Evolutionary conservation across 805 yeast genomes (phyloP).

Genomic region (Starmerella potacharoeniae): DNA sequence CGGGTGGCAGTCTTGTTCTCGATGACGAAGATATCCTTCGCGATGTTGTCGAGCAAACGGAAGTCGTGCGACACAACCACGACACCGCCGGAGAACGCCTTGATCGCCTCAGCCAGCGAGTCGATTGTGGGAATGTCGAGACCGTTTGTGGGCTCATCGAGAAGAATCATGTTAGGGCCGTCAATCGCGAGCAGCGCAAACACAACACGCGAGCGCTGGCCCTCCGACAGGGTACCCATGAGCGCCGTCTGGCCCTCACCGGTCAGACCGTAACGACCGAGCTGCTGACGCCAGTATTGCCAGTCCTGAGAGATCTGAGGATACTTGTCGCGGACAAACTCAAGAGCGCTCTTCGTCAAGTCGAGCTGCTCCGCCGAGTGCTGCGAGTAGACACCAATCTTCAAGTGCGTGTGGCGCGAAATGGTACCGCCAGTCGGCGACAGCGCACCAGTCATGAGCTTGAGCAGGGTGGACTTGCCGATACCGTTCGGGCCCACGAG

Average conservation of each 20-base stretch:
- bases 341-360: constrained; percentile 86
- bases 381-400: constrained; percentile 97
- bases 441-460: constrained; percentile 91
- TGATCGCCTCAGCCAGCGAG: constrained; percentile 92
- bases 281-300: constrained; percentile 91
- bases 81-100: constrained; percentile 93
- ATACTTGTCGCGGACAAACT: constrained; percentile 92
- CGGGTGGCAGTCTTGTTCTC: constrained; percentile 90
- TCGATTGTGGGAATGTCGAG: constrained; percentile 96
- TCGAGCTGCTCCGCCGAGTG: constrained; percentile 98
- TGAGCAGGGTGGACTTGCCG: constrained; percentile 92
- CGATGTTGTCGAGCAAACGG: constrained; percentile 93
- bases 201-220: constrained; percentile 98
- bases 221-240: constrained; percentile 97
- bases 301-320: constrained; percentile 85
- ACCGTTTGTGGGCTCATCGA: constrained; percentile 99
- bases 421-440: constrained; percentile 89
- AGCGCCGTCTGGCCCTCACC: constrained; percentile 98
- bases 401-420: constrained; percentile 92
- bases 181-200: constrained; percentile 93
- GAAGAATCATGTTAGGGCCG: constrained; percentile 81
- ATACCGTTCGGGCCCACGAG: constrained; percentile 98
- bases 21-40: constrained; percentile 92
- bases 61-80: constrained; percentile 98
- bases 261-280: constrained; percentile 95